Conservation (phyloP, 148 eudicot species). For the Hydrangea macrophylla region DNA sequence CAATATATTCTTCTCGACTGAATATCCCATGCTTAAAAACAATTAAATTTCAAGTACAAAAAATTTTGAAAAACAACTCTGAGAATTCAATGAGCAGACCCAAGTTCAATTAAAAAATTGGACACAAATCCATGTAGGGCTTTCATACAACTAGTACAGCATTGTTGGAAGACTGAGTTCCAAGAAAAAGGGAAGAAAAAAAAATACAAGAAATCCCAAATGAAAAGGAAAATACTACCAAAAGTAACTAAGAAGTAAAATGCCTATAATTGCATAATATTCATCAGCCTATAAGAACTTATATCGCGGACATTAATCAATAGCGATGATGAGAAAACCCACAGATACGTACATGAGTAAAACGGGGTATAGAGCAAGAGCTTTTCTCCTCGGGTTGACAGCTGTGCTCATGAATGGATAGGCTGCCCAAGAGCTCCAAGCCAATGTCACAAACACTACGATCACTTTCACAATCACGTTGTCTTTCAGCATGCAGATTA, state of each 20-base stretch:
- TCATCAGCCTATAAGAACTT: slow-evolving; percentile 12
- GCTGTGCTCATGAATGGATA: slow-evolving; percentile 98
- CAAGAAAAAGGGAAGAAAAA: background rate
- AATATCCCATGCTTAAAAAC: background rate
- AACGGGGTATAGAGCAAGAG: slow-evolving; percentile 94
- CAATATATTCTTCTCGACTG: background rate
- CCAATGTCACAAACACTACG: slow-evolving; percentile 76
- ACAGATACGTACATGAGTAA: slow-evolving; percentile 96
- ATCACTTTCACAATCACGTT: slow-evolving; percentile 69
- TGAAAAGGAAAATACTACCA: too few species aligned
- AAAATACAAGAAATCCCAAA: background rate
- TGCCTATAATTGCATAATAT: background rate
- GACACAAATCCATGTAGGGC: background rate
- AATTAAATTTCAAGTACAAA: background rate
- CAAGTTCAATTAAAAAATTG: background rate
- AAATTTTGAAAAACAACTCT: background rate
- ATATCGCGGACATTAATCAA: slow-evolving; percentile 39
- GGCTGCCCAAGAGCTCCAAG: slow-evolving; percentile 99
- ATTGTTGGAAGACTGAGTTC: background rate
- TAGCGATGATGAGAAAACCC: slow-evolving; percentile 96
- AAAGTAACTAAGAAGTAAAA: background rate
- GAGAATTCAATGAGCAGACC: background rate
- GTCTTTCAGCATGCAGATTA: slow-evolving; percentile 85
- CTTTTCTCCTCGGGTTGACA: slow-evolving; percentile 92
- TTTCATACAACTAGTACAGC: slow-evolving; percentile 14